Percentiles rank a stretch among this genome's conserved stretches.
Conservation (phyloP, 2,329 filamentous ascomycete genomes). For the Ophiostoma angusticollis region DNA sequence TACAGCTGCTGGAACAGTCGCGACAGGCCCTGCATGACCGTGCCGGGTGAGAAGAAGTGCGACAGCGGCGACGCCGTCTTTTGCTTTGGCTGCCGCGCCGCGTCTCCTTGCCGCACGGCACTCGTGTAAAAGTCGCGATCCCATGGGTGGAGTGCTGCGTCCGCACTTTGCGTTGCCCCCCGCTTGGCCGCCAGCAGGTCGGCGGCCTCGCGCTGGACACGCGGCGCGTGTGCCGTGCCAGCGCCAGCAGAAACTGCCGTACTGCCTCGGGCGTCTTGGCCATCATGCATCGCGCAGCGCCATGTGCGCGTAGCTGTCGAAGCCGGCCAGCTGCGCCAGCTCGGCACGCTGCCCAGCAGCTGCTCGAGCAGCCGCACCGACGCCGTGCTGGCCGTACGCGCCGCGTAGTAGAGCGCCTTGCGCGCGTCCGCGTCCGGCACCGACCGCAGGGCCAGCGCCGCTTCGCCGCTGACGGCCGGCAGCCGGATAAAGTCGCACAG, state of each 20-base stretch:
- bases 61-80: conserved; percentile 42
- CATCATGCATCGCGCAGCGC: conserved; percentile 93
- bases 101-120: conserved; percentile 27
- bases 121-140: conserved; percentile 77
- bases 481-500: conserved; percentile 79
- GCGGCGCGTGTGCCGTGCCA: conserved; percentile 59
- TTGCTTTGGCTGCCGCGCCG: background rate
- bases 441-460: conserved; percentile 61
- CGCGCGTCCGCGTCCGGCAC: conserved; percentile 67
- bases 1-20: conserved; percentile 81
- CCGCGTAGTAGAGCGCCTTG: conserved; percentile 64
- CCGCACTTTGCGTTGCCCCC: conserved; percentile 31
- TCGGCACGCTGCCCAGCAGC: conserved; percentile 64
- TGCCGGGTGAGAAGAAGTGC: conserved; percentile 87
- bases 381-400: conserved; percentile 57
- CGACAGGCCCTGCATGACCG: conserved; percentile 93
- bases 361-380: conserved; percentile 63
- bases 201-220: conserved; percentile 23
- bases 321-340: conserved; percentile 70
- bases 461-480: conserved; percentile 61
- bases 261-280: conserved; percentile 82
- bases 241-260: conserved; percentile 64
- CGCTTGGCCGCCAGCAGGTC: conserved; percentile 31
- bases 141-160: conserved; percentile 50
- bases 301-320: conserved; percentile 80